Evolutionary conservation across 495 filamentous ascomycete species (phyloP).

Genomic region (Hypoxylon cercidicola): DNA sequence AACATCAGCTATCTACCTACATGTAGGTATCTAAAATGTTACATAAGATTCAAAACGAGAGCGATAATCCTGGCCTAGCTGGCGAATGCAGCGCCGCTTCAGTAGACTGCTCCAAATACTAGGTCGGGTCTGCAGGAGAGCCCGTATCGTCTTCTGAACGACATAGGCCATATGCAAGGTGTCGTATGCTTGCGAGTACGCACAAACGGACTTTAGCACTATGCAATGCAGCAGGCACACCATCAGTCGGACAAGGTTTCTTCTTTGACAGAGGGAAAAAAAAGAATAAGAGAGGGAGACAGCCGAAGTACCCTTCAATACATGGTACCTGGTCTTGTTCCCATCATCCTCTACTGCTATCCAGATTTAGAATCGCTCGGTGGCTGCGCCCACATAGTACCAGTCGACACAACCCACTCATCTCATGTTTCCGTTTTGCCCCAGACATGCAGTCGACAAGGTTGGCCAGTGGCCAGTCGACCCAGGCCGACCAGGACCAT

Average conservation of each 20-base stretch:
- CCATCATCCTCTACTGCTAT: conserved; percentile 23
- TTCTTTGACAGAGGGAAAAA: conserved; percentile 20
- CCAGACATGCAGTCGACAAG: conserved; percentile 56
- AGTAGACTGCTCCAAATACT: background rate
- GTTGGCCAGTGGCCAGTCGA: conserved; percentile 38
- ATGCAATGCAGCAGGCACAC: conserved; percentile 34
- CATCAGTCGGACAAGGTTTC: conserved; percentile 41
- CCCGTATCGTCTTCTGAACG: conserved; percentile 37
- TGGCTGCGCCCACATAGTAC: conserved; percentile 49
- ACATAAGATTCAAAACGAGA: conserved; percentile 21
- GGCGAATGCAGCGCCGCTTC: conserved; percentile 17
- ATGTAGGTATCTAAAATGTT: conserved; percentile 24
- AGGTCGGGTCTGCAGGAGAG: conserved; percentile 39
- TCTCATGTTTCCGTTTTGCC: conserved; percentile 62
- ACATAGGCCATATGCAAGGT: conserved; percentile 46
- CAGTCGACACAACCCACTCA: conserved; percentile 52
- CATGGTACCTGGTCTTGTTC: conserved; percentile 31
- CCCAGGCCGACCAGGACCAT: conserved; percentile 37
- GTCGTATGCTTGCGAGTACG: conserved; percentile 43
- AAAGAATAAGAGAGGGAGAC: conserved; percentile 1
- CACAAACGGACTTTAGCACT: conserved; percentile 38
- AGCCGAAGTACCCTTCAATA: conserved; percentile 40
- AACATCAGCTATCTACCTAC: background rate
- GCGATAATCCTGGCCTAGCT: conserved; percentile 28
- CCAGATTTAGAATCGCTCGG: conserved; percentile 52